Evolutionary conservation across 2,329 filamentous ascomycete genomes (phyloP).

Genomic region (Hypomyces perniciosus): DNA sequence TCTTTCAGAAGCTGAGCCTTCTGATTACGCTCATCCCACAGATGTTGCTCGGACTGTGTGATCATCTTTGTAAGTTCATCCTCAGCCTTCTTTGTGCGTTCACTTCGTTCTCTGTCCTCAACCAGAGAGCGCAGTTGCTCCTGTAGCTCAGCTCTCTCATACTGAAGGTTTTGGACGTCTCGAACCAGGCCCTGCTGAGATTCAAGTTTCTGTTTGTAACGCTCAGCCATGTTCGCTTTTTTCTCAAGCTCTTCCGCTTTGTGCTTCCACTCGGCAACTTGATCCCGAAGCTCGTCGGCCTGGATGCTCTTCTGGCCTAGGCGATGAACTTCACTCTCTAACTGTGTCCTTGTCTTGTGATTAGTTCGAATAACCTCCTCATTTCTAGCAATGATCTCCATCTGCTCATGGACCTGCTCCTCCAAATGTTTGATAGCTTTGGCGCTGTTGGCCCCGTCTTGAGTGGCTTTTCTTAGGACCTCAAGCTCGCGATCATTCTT

Average conservation of each 20-base stretch:
- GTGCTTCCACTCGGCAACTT: constrained; percentile 53
- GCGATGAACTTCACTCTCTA: constrained; percentile 49
- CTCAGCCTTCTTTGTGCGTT: constrained; percentile 31
- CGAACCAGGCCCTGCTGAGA: constrained; percentile 48
- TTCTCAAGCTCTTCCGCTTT: constrained; percentile 53
- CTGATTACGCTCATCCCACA: constrained; percentile 39
- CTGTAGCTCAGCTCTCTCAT: constrained; percentile 48
- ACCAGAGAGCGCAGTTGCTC: constrained; percentile 38
- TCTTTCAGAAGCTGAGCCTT: constrained; percentile 43
- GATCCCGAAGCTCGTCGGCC: constrained; percentile 49
- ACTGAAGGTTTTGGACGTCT: constrained; percentile 50
- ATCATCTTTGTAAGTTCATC: constrained; percentile 37
- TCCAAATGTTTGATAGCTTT: constrained; percentile 50
- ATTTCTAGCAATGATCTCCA: constrained; percentile 60
- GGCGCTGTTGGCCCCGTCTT: constrained; percentile 47
- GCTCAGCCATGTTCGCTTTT: constrained; percentile 57
- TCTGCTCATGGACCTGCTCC: constrained; percentile 56
- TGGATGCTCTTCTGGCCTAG: constrained; percentile 42
- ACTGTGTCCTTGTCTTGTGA: constrained; percentile 40
- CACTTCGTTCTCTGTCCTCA: constrained; percentile 28
- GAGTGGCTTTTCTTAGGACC: constrained; percentile 42
- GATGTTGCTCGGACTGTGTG: constrained; percentile 35
- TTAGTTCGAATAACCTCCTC: constrained; percentile 49
- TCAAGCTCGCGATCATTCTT: constrained; percentile 50
- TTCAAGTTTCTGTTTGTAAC: constrained; percentile 58